Evolutionary conservation across 2,329 filamentous ascomycete species (phyloP), one percentile per base, ranked within the genome.

Genomic region (Epichloe brachyelytri): DNA sequence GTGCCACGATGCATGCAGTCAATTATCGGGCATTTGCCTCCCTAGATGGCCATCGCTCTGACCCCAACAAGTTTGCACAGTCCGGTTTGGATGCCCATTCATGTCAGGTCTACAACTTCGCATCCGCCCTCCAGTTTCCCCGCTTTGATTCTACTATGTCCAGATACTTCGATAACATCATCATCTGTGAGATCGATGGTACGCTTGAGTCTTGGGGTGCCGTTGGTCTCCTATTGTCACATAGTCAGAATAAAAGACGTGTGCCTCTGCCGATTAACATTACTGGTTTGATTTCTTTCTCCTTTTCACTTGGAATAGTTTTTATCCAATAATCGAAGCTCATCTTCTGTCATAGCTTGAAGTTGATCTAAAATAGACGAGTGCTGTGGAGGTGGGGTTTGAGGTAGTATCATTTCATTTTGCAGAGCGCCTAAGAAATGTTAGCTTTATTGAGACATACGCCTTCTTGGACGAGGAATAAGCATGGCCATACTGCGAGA

Each of bases 391-490:
- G 57, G 52, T 7, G 54, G 52, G 15, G 48, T 26, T 8, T 5
- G 55, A 41, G 58, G 59, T 1, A 63, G 55, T 3, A 63, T 56
- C 54, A 60, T 52, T 39, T 57, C 54, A 5, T 44, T 48, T 17
- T 59, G 53, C 6, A 63, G 53, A 0, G 55, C 55, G 37, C 55
- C 61, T 63, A 30, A 12, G 37, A 15, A 36, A 43, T 12, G 15
- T 22, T 20, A 30, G 33, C 7, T 3, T 40, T 3, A 30, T 22
- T 8, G 12, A 11, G n/a, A 45, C 17, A 22, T 14, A 3, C 19
- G 5, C 34, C 1, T 20, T 36, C 15, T 17, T 5, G 5, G 8
- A 2, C 10, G 6, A 19, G 17, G 6, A 20, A 46, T 10, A 20
- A 4, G 19, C 2, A 20, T 15, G 3, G 4, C 33, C 57, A 7